Percentiles rank a stretch among this genome's conserved stretches.
phyloP scores from a whole-genome alignment of 2,329 filamentous ascomycete genomes.

The Kalaharituber pfeilii region DNA sequence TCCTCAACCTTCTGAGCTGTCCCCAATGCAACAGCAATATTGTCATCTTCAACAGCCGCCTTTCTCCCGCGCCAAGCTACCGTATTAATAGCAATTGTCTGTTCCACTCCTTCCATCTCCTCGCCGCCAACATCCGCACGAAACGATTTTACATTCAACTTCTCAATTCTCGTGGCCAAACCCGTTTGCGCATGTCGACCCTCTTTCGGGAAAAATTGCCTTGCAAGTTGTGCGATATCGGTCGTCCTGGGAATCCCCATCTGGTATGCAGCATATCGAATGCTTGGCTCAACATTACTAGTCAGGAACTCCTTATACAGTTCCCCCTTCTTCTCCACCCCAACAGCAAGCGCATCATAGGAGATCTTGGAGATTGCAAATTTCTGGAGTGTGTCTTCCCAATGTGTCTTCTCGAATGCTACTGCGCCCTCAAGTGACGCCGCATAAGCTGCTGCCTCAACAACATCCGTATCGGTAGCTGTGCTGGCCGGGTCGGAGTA shows the following conservation, averaged over 20 bases:
- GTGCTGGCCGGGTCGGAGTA: conserved; percentile 44
- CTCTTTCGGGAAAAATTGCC: conserved; percentile 51
- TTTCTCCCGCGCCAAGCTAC: conserved; percentile 74
- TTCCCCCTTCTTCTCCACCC: conserved; percentile 52
- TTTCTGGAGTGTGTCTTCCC: conserved; percentile 58
- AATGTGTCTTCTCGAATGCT: conserved; percentile 73
- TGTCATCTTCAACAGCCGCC: conserved; percentile 80
- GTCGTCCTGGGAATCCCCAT: conserved; percentile 71
- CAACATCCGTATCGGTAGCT: conserved; percentile 51
- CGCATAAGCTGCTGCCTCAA: conserved; percentile 76
- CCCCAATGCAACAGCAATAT: conserved; percentile 70
- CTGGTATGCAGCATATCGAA: conserved; percentile 89
- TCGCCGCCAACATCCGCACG: conserved; percentile 35
- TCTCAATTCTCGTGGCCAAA: conserved; percentile 50
- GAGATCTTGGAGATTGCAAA: conserved; percentile 66
- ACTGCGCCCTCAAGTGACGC: conserved; percentile 58
- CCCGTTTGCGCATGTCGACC: conserved; percentile 34
- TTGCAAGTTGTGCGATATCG: conserved; percentile 60
- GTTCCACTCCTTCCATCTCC: conserved; percentile 34
- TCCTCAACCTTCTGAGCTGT: conserved; percentile 42
- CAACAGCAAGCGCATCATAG: conserved; percentile 56
- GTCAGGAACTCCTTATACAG: conserved; percentile 71
- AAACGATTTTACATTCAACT: conserved; percentile 50
- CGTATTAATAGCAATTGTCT: conserved; percentile 30
- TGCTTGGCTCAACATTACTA: conserved; percentile 76